These are phyloP conservation scores for Apium graveolens DNA, from an alignment of 129 eudicot genomes.

Conservation along the genomic window DNA sequence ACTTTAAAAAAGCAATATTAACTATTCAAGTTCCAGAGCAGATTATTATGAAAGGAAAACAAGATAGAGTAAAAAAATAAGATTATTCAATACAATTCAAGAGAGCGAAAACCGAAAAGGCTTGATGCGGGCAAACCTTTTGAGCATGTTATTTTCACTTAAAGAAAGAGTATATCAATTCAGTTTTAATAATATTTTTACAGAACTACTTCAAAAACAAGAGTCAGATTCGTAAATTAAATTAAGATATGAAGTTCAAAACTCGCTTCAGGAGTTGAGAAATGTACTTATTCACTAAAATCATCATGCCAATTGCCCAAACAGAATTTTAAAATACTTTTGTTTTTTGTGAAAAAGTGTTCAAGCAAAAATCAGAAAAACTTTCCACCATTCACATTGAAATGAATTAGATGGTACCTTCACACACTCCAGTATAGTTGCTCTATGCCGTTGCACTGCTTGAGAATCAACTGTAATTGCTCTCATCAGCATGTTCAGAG, in stretches of 20 bases:
- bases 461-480: conserved; percentile 51
- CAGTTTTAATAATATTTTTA: background rate
- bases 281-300: background rate
- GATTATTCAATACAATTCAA: background rate
- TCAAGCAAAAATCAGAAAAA: too few relatives aligned
- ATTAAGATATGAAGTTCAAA: background rate
- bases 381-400: background rate
- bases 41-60: background rate
- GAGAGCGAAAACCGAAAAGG: background rate
- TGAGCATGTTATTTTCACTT: background rate
- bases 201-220: background rate
- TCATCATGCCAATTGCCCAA: background rate
- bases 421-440: conserved; percentile 61
- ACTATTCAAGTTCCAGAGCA: background rate
- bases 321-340: too few relatives aligned
- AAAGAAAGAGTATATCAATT: background rate
- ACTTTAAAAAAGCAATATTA: background rate
- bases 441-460: conserved; percentile 67
- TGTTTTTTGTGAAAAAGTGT: too few relatives aligned
- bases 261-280: background rate
- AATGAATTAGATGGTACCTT: conserved; percentile 31
- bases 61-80: background rate
- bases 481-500: conserved; percentile 57
- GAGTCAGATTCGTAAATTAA: background rate
- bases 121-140: background rate